Base-by-base conservation (phyloP, 306 rosid species). In the Lathyrus oleraceus region DNA sequence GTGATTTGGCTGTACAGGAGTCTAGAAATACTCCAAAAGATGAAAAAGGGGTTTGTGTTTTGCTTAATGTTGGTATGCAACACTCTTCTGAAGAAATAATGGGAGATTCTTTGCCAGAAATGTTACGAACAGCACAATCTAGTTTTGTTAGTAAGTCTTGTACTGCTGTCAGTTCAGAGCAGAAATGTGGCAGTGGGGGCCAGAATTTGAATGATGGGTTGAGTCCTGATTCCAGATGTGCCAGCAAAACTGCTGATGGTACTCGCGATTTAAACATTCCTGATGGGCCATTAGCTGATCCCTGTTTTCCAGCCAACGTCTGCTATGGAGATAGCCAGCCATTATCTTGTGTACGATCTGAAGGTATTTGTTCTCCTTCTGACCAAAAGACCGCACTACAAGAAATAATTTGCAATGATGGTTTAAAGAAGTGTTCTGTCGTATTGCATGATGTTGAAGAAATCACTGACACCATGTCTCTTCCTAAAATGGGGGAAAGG, bases 81-180 rank as follows among this genome's bases (percentile, higher is more conserved):
- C 73, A 59, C 17, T 66, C 69, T 79, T 78, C 73, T 44, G 84
- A 70, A 28, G 80, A 76, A 48, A 80, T 57, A 51, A 76, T 64
- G 49, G 86, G 85, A 62, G 96, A 85, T 71, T 87, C 88, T 0
- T 72, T 85, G 57, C 83, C 91, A 9, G 81, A 48, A 6, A 66
- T 86, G 79, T 78, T 78, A 69, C 74, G 15, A 5, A 85, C 80
- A 81, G 81, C 74, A 28, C 85, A 84, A 45, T 81, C 90, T 78
- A 79, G 74, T 74, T 83, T 61, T 36, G 25, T 14, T 40, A 81
- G 80, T 78, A 87, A 84, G 77, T 78, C 84, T 28, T 64, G 67
- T 12, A 47, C 40, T 15, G 63, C 78, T 57, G 70, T 78, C 39
- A 58, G 75, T 72, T 79, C 60, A 11, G 85, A 70, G 78, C 81